phyloP scores from a whole-genome alignment of 2,329 filamentous ascomycete genomes.

The Phaeoacremonium minimum region DNA sequence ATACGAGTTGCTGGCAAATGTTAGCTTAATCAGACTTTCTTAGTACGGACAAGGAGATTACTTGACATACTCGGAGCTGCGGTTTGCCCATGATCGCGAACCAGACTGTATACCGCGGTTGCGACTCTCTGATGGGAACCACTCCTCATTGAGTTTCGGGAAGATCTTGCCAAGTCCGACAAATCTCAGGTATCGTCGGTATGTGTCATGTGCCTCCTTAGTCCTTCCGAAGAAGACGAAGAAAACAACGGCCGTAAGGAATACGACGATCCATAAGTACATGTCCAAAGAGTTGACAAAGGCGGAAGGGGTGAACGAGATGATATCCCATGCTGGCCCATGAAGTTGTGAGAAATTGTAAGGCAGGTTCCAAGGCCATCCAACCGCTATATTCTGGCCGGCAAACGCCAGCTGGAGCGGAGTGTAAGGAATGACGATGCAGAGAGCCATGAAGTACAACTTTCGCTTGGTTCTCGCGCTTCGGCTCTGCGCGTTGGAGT shows the following conservation, averaged over 20 bases:
- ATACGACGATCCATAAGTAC: slow-evolving; percentile 44
- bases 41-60: neutral
- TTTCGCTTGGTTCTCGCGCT: slow-evolving; percentile 44
- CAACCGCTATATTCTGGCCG: slow-evolving; percentile 32
- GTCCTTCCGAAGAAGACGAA: slow-evolving; percentile 53
- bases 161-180: slow-evolving; percentile 39
- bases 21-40: neutral
- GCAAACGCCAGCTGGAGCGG: slow-evolving; percentile 39
- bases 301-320: slow-evolving; percentile 39
- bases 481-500: slow-evolving; percentile 33
- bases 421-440: slow-evolving; percentile 46
- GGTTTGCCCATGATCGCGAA: slow-evolving; percentile 3
- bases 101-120: slow-evolving; percentile 1
- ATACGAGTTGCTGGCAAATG: no score
- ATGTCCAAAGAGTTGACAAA: slow-evolving; percentile 31
- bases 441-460: slow-evolving; percentile 51
- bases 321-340: slow-evolving; percentile 38
- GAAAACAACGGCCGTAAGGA: slow-evolving; percentile 40
- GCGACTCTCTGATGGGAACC: slow-evolving; percentile 14
- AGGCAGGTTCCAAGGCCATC: slow-evolving; percentile 19
- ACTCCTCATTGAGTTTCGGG: slow-evolving; percentile 29
- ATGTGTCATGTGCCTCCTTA: slow-evolving; percentile 46
- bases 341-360: slow-evolving; percentile 40
- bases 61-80: neutral
- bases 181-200: slow-evolving; percentile 32